Evolutionary conservation across 495 filamentous ascomycete genomes (phyloP), one percentile per base, ranked within the genome.

Genomic region (Penicillium mononematosum): DNA sequence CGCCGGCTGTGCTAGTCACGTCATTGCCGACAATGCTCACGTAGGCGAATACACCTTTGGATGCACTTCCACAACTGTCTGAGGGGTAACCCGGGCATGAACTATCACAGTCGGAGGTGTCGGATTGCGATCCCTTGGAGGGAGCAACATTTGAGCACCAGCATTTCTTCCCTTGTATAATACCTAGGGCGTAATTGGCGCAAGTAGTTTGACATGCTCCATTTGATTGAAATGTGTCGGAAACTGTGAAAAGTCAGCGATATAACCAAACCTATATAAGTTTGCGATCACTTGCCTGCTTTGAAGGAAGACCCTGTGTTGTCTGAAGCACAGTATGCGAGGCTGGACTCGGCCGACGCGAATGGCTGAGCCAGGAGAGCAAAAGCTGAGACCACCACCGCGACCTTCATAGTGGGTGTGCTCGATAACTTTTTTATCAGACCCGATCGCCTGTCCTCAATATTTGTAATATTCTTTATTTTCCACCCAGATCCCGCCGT

Each of bases 61-160:
- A 55, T 38, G 68, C 52, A 60, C 77, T 82, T 50, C 89, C 89
- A 67, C 89, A 92, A 22, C 73, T 67, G 51, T 92, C 88, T 17
- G 32, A 47, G 5, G 80, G 81, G 64, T 83, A 92, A 19, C 88
- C 89, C 25, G 88, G 88, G 61, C 89, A 92, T 5, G 53, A 45
- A 8, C 73, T 62, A 56, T 74, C 74, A 70, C 89, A 92, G 16
- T 81, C 69, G 19, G 69, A 62, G 1, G 50, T 50, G 41, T 61
- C 53, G 38, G 70, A 22, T 64, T 70, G 61, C 58, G 69, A 69
- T 24, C 75, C 73, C 17, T 75, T 62, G 14, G 73, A 75, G 0
- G 89, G 89, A 12, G 74, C 76, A 59, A 86, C 86, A 60, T 92
- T 83, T 2, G 87, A 86, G 69, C 89, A 92, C 89, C 89, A 92